Percentiles rank a stretch among this genome's conserved stretches.
These are phyloP conservation scores for Globisporangium cystogenes DNA, from an alignment of 352 stramenopile genomes.

Conservation along the genomic window DNA sequence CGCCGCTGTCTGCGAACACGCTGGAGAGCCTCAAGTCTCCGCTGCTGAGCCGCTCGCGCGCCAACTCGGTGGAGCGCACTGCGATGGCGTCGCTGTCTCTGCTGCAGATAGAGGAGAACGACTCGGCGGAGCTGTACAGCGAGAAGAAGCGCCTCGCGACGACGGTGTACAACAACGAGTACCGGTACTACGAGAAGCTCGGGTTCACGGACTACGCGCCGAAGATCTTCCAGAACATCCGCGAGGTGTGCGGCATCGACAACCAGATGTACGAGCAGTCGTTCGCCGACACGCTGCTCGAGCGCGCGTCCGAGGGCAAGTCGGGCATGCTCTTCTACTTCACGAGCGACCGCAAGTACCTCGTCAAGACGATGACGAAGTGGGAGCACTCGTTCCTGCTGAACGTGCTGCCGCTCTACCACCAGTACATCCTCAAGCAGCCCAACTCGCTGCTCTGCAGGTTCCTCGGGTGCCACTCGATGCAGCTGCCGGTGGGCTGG, in stretches of 20 bases:
- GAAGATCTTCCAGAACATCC: conserved; percentile 81
- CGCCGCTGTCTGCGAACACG: conserved; percentile 4
- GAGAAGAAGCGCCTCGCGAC: conserved; percentile 82
- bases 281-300: conserved; percentile 78
- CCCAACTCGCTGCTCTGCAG: conserved; percentile 75
- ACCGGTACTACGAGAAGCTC: conserved; percentile 83
- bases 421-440: conserved; percentile 83
- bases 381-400: conserved; percentile 82
- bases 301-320: conserved; percentile 80
- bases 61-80: conserved; percentile 37
- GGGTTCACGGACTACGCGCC: conserved; percentile 85
- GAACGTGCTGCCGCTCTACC: conserved; percentile 73
- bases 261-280: conserved; percentile 77
- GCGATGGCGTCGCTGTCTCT: conserved; percentile 38
- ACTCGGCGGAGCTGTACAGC: conserved; percentile 52
- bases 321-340: conserved; percentile 89
- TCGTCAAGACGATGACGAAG: conserved; percentile 90
- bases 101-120: conserved; percentile 58
- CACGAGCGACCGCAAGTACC: conserved; percentile 76
- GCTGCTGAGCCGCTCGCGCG: conserved; percentile 27
- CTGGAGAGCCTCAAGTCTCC: conserved; percentile 37
- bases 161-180: conserved; percentile 79
- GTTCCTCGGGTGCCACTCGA: conserved; percentile 82
- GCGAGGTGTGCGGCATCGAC: conserved; percentile 69
- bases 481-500: conserved; percentile 86